phyloP scores from a whole-genome alignment of 2,329 filamentous ascomycete species.

The Capronia epimyces region DNA sequence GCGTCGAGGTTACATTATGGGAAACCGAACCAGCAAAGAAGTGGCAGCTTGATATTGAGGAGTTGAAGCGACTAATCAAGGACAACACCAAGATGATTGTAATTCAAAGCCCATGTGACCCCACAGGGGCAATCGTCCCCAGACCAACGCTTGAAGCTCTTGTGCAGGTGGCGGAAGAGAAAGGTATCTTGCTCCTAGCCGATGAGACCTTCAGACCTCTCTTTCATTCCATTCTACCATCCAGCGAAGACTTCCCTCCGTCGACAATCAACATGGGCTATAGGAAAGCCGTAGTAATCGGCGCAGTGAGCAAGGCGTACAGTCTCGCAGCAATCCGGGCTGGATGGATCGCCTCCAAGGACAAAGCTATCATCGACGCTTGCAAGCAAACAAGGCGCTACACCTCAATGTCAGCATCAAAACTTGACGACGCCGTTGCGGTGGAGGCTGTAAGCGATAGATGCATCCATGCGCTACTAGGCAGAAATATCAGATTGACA shows the following conservation, averaged over 20 bases:
- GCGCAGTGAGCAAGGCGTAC: conserved; percentile 82
- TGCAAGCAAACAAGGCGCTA: conserved; percentile 67
- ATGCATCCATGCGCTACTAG: conserved; percentile 59
- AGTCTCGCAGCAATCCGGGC: conserved; percentile 73
- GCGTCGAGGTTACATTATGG: conserved; percentile 74
- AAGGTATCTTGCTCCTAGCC: conserved; percentile 61
- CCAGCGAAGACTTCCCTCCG: conserved; percentile 54
- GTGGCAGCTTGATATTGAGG: conserved; percentile 62
- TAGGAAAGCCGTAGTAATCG: conserved; percentile 63
- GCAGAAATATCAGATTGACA: conserved; percentile 61
- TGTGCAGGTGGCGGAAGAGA: conserved; percentile 57
- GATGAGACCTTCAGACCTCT: conserved; percentile 83
- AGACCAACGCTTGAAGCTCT: conserved; percentile 56
- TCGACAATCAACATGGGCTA: conserved; percentile 69
- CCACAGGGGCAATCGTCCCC: conserved; percentile 66
- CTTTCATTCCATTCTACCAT: conserved; percentile 62
- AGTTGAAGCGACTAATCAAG: conserved; percentile 58
- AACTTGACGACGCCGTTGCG: conserved; percentile 73
- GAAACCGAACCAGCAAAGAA: conserved; percentile 58
- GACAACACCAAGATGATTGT: conserved; percentile 53
- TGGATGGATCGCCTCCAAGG: conserved; percentile 73
- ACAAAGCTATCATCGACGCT: conserved; percentile 55
- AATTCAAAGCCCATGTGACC: conserved; percentile 76
- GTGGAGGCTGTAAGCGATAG: conserved; percentile 63
- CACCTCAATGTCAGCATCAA: conserved; percentile 80